A percentile compares a stretch with the other conserved stretches of the same genome.
These are phyloP conservation scores for Fusarium multiceps DNA, from an alignment of 2,329 filamentous ascomycete species.

Conservation along the genomic window DNA sequence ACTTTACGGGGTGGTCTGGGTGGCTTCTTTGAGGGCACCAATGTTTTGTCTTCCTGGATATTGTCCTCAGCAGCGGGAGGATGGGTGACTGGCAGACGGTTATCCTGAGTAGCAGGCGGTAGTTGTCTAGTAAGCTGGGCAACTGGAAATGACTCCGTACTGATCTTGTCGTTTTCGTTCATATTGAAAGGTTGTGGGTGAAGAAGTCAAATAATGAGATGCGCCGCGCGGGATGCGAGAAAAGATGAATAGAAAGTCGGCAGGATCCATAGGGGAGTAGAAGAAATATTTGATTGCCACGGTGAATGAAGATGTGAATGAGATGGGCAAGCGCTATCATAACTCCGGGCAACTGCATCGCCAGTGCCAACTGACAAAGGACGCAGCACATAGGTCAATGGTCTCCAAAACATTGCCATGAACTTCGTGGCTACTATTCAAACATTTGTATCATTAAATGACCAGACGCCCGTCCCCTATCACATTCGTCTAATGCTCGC, in stretches of 20 bases:
- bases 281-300: background rate
- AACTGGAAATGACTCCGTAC: background rate
- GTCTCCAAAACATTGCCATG: background rate
- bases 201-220: background rate
- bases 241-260: background rate
- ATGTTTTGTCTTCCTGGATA: background rate
- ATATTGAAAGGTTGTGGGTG: background rate
- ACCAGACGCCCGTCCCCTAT: conserved; percentile 51
- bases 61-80: background rate
- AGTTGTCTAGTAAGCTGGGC: background rate
- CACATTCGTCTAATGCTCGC: conserved; percentile 59
- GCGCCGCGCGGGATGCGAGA: background rate
- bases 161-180: background rate
- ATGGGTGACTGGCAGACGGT: background rate
- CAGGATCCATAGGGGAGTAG: background rate
- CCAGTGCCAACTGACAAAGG: conserved; percentile 15
- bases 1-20: conserved; percentile 5
- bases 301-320: conserved; percentile 9
- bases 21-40: background rate
- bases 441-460: conserved; percentile 46
- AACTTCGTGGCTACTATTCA: conserved; percentile 22
- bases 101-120: background rate
- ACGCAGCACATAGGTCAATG: background rate
- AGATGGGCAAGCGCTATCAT: conserved; percentile 1
- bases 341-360: background rate